Percentiles rank a stretch among this genome's conserved stretches.
Conservation (phyloP, 2,329 filamentous ascomycete genomes). For the Hymenoscyphus albidus region DNA sequence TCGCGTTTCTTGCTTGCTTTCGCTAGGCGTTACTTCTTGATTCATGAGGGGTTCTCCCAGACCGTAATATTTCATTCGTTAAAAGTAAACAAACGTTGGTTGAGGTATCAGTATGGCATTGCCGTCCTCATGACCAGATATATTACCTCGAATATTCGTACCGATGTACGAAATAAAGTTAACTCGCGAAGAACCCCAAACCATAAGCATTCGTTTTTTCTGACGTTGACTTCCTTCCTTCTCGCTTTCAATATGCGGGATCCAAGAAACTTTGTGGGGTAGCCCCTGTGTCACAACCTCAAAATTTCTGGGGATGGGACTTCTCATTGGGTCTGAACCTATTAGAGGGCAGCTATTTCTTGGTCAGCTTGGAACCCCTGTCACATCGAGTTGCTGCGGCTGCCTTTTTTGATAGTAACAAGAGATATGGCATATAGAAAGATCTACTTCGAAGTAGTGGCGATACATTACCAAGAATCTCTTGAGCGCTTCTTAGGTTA, state of each 20-base stretch:
- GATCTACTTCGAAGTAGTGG: too few species aligned
- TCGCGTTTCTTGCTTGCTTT: too few species aligned
- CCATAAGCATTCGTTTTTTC: too few species aligned
- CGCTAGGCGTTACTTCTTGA: too few species aligned
- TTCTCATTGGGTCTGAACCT: neutral
- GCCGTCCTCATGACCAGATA: too few species aligned
- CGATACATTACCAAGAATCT: neutral
- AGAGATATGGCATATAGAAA: neutral
- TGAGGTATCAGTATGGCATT: too few species aligned
- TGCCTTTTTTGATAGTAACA: neutral
- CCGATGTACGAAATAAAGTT: neutral
- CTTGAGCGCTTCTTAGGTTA: neutral
- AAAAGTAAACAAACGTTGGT: too few species aligned
- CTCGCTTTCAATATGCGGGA: neutral
- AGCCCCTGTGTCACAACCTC: neutral
- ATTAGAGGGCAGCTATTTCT: neutral
- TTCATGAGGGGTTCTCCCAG: too few species aligned
- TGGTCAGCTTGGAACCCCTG: neutral
- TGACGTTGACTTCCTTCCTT: neutral
- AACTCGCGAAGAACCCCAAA: too few species aligned
- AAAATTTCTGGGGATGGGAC: neutral
- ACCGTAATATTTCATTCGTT: too few species aligned
- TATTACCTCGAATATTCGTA: too few species aligned
- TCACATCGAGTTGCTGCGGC: neutral
- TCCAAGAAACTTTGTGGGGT: neutral